Percentiles rank a stretch among this genome's conserved stretches.
These are phyloP conservation scores for Suhomyces canberraensis DNA, from an alignment of 805 yeast genomes.

Conservation along the genomic window DNA sequence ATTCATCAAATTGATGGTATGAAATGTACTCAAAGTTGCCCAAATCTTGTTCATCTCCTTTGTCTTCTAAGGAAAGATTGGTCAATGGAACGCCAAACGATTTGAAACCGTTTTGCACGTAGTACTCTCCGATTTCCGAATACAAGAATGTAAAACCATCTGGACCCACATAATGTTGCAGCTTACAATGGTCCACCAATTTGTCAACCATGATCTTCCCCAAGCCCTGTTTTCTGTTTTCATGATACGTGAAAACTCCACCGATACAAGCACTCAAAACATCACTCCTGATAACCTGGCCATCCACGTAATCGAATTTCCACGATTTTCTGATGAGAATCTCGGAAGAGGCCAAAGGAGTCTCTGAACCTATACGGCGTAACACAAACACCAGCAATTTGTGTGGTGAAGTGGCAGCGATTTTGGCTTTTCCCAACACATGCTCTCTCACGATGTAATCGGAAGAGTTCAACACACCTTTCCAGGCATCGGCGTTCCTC, in stretches of 20 bases:
- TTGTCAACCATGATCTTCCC: slow-evolving; percentile 40
- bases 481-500: slow-evolving; percentile 37
- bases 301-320: slow-evolving; percentile 17
- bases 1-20: slow-evolving; percentile 30
- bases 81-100: slow-evolving; percentile 35
- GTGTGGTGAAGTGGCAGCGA: slow-evolving; percentile 15
- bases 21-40: slow-evolving; percentile 1
- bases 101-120: slow-evolving; percentile 34
- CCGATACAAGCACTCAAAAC: slow-evolving; percentile 38
- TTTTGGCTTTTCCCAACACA: slow-evolving; percentile 23
- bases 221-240: slow-evolving; percentile 35
- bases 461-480: slow-evolving; percentile 27
- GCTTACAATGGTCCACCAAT: slow-evolving; percentile 24
- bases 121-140: slow-evolving; percentile 45
- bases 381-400: slow-evolving; percentile 26
- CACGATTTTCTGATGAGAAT: slow-evolving; percentile 29
- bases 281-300: slow-evolving; percentile 13
- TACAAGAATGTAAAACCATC: slow-evolving; percentile 38
- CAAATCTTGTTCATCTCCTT: slow-evolving; percentile 3
- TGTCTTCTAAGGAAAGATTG: slow-evolving; percentile 18
- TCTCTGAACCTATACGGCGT: slow-evolving; percentile 12
- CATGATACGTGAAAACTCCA: slow-evolving; percentile 39
- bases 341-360: slow-evolving; percentile 33
- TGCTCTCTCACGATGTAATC: slow-evolving; percentile 36
- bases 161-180: slow-evolving; percentile 19